Evolutionary conservation across 495 filamentous ascomycete species (phyloP).

Genomic region (Cercophora sp.): DNA sequence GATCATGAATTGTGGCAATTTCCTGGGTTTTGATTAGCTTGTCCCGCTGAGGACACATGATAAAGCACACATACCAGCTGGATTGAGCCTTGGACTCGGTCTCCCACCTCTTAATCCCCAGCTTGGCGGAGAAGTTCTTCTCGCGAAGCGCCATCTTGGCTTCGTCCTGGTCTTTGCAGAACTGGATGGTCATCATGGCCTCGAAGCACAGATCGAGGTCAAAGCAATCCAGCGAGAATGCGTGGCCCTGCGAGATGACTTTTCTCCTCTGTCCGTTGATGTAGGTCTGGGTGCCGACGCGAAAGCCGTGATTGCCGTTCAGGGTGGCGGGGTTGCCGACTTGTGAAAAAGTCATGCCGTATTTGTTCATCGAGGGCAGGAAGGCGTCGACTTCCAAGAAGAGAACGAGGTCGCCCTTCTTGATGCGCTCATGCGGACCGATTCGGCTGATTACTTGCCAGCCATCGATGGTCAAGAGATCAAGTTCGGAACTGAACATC

Average conservation of each 20-base stretch:
- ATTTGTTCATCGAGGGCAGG: constrained; percentile 4
- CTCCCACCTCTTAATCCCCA: constrained; percentile 17
- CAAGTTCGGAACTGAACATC: not conserved
- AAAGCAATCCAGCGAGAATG: constrained; percentile 11
- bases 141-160: not conserved
- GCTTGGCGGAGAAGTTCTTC: constrained; percentile 8
- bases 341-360: not conserved
- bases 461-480: constrained; percentile 13
- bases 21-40: not conserved
- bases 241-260: constrained; percentile 16
- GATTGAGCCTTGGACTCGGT: not conserved
- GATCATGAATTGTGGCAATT: constrained; percentile 16
- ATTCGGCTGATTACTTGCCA: constrained; percentile 21
- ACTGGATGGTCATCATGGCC: not conserved
- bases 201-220: not conserved
- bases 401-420: constrained; percentile 9
- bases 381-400: constrained; percentile 23
- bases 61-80: too few relatives aligned
- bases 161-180: not conserved
- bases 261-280: not conserved
- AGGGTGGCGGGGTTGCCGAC: not conserved
- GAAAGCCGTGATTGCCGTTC: constrained; percentile 15
- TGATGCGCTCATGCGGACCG: too few relatives aligned
- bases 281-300: constrained; percentile 3
- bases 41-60: too few relatives aligned